A percentile compares a stretch with the other conserved stretches of the same genome.
phyloP scores from a whole-genome alignment of 2,329 filamentous ascomycete genomes.

The Ascocoryne sarcoides region DNA sequence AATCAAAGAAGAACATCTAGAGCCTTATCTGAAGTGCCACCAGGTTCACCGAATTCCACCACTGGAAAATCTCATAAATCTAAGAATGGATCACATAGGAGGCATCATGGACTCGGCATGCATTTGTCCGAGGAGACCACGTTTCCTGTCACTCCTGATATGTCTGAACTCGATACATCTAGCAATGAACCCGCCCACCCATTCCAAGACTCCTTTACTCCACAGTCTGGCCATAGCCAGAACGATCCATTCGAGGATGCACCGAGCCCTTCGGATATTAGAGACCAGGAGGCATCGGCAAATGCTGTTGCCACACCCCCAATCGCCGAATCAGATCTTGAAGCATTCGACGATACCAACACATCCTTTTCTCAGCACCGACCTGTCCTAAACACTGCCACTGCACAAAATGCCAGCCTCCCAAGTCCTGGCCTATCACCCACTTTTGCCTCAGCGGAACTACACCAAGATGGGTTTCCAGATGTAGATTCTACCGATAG shows the following conservation, averaged over 20 bases:
- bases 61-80: constrained; percentile 9
- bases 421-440: constrained; percentile 93
- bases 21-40: constrained; percentile 5
- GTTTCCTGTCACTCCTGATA: constrained; percentile 50
- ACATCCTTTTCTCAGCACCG: constrained; percentile 41
- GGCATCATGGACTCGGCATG: constrained; percentile 18
- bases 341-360: constrained; percentile 46
- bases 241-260: constrained; percentile 24
- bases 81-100: constrained; percentile 3
- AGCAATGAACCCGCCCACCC: constrained; percentile 21
- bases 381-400: constrained; percentile 56
- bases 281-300: constrained; percentile 44
- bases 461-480: constrained; percentile 28
- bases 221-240: constrained; percentile 38
- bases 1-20: constrained; percentile 12
- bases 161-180: constrained; percentile 40
- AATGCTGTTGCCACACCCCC: constrained; percentile 65
- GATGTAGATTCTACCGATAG: constrained; percentile 30
- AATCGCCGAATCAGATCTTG: constrained; percentile 62
- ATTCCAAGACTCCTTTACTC: constrained; percentile 36
- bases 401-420: constrained; percentile 79
- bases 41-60: constrained; percentile 16
- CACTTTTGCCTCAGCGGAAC: constrained; percentile 65
- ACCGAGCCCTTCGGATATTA: constrained; percentile 12
- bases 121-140: constrained; percentile 16